These are phyloP conservation scores for Erodium moschatum DNA, from an alignment of 441 rosid genomes.

Conservation along the genomic window DNA sequence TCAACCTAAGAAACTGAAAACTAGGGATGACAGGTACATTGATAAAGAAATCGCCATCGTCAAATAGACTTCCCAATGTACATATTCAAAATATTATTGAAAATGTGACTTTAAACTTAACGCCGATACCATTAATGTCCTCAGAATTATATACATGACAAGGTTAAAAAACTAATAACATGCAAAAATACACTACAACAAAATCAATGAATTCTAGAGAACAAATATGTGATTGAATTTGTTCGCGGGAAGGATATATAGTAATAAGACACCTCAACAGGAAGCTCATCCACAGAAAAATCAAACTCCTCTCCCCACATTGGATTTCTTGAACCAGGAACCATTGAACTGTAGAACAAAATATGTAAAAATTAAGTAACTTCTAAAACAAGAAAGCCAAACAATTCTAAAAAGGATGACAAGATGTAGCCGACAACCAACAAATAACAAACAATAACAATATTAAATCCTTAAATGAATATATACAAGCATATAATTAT, in stretches of 20 bases:
- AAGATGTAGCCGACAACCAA: too few relatives aligned
- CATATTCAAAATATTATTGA: not conserved
- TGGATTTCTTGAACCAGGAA: constrained; percentile 97
- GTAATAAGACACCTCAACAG: constrained; percentile 54
- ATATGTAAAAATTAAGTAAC: constrained; percentile 12
- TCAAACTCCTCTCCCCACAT: constrained; percentile 99
- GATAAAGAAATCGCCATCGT: not conserved
- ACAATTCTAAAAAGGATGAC: not conserved
- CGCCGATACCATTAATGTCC: too few relatives aligned
- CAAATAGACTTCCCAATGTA: not conserved
- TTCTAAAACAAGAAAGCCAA: not conserved
- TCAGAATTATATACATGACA: too few relatives aligned
- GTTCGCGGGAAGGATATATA: not conserved
- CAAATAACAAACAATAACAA: too few relatives aligned
- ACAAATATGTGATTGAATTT: not conserved
- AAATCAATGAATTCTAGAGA: too few relatives aligned
- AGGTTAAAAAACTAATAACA: too few relatives aligned
- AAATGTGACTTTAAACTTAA: not conserved
- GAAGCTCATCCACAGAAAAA: constrained; percentile 82
- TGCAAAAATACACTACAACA: too few relatives aligned
- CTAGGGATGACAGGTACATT: not conserved
- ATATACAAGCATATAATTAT: too few relatives aligned
- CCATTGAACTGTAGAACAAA: constrained; percentile 64
- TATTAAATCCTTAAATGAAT: too few relatives aligned
- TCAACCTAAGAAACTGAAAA: constrained; percentile 10